Conservation (phyloP, 768 basidiomycete genomes). For the Suillus clintonianus region DNA sequence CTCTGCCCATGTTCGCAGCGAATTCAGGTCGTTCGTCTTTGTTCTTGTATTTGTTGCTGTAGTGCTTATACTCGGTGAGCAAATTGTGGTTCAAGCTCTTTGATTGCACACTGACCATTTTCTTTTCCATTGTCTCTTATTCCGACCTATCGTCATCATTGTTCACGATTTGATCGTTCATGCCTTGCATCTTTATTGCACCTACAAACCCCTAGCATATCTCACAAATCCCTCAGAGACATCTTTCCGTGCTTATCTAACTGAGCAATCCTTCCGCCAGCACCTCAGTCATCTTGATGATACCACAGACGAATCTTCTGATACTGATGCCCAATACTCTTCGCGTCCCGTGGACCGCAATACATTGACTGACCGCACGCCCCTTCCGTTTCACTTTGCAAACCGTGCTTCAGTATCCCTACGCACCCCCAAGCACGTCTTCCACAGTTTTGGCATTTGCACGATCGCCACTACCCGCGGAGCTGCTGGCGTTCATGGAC, state of each 20-base stretch:
- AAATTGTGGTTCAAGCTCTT: conserved; percentile 9
- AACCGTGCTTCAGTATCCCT: conserved; percentile 92
- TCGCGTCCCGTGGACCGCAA: conserved; percentile 25
- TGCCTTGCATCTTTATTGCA: conserved; percentile 8
- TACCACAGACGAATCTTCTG: conserved; percentile 50
- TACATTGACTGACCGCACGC: conserved; percentile 25
- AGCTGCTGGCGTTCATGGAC: conserved; percentile 48
- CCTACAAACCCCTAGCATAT: conserved; percentile 61
- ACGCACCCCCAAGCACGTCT: conserved; percentile 87
- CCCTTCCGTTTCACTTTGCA: conserved; percentile 72
- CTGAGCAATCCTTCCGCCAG: conserved; percentile 95
- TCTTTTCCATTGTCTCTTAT: not conserved
- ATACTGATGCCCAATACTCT: conserved; percentile 32
- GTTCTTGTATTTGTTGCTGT: conserved; percentile 69
- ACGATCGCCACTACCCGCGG: conserved; percentile 63
- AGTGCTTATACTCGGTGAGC: conserved; percentile 71
- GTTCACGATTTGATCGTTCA: conserved; percentile 11
- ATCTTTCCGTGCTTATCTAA: conserved; percentile 92
- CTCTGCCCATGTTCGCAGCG: conserved; percentile 55
- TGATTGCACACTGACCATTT: not conserved
- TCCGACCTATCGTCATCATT: conserved; percentile 1
- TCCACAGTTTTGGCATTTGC: conserved; percentile 85
- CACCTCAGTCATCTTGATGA: conserved; percentile 88
- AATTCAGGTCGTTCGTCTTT: conserved; percentile 71
- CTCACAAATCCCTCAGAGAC: conserved; percentile 93